A percentile compares a stretch with the other conserved stretches of the same genome.
Evolutionary conservation across 257 asterid genomes (phyloP).

Genomic region (Petrea volubilis): DNA sequence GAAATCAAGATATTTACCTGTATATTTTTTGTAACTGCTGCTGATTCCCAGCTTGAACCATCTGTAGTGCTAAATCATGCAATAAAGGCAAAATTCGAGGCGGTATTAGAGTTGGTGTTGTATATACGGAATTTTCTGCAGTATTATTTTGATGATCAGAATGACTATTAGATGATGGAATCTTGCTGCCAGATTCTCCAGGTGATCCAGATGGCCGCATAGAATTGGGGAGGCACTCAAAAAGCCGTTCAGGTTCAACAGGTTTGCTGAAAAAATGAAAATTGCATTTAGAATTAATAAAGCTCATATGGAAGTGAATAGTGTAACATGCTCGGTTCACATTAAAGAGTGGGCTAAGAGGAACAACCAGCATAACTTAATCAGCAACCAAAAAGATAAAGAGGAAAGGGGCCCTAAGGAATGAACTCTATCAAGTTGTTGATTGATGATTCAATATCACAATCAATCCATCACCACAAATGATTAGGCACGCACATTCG

Average conservation of each 20-base stretch:
- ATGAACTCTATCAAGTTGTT: not conserved
- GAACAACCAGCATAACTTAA: conserved; percentile 7
- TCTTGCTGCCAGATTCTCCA: conserved; percentile 70
- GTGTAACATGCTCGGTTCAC: not conserved
- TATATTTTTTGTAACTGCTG: conserved; percentile 82
- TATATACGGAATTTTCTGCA: conserved; percentile 68
- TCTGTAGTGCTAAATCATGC: conserved; percentile 94
- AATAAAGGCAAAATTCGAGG: conserved; percentile 87
- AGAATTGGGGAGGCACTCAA: conserved; percentile 97
- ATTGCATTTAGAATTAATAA: conserved; percentile 7
- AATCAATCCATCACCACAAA: not conserved
- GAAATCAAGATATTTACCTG: conserved; percentile 49
- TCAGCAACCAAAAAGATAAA: conserved; percentile 8
- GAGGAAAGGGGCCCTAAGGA: conserved; percentile 3
- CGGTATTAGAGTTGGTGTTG: conserved; percentile 90
- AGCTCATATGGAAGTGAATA: not conserved
- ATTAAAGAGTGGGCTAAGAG: conserved; percentile 13
- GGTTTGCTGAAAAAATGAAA: conserved; percentile 70
- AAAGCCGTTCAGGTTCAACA: conserved; percentile 98
- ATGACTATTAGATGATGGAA: conserved; percentile 64
- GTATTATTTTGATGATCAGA: conserved; percentile 55
- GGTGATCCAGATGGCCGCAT: conserved; percentile 96
- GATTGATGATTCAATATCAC: not conserved
- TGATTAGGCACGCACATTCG: not conserved
- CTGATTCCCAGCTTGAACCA: conserved; percentile 92